Evolutionary conservation across 441 rosid genomes (phyloP).

Genomic region (Populus hybrid): DNA sequence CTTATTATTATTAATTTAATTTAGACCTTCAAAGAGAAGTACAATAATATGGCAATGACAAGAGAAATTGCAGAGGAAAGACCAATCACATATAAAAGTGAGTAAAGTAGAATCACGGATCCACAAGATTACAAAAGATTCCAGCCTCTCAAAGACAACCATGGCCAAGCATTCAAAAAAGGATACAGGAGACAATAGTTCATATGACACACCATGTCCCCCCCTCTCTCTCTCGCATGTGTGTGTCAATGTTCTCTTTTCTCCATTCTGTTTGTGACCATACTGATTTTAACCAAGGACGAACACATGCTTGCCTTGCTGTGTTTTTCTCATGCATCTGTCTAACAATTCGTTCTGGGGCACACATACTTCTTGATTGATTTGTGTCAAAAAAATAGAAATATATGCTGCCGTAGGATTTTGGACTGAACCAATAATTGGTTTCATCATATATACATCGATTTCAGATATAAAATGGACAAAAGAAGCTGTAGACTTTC

Average conservation of each 20-base stretch:
- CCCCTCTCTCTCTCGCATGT: not conserved
- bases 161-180: slow-evolving; percentile 7
- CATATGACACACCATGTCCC: not conserved
- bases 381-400: too few relatives aligned
- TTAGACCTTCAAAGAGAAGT: not conserved
- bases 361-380: not conserved
- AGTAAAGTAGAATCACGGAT: slow-evolving; percentile 37
- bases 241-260: not conserved
- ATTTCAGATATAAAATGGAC: not conserved
- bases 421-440: not conserved
- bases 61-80: not conserved
- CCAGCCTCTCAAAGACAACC: slow-evolving; percentile 24
- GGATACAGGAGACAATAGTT: not conserved
- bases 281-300: not conserved
- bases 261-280: not conserved
- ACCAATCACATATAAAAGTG: slow-evolving; percentile 22
- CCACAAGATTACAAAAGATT: slow-evolving; percentile 30
- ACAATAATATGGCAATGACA: not conserved
- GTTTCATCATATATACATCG: too few relatives aligned
- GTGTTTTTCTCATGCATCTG: slow-evolving; percentile 14
- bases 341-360: not conserved
- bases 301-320: slow-evolving; percentile 34
- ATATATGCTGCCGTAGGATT: not conserved
- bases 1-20: too few relatives aligned
- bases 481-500: not conserved